Evolutionary conservation across 768 basidiomycete species (phyloP).

Genomic region (Tulasnella calospora): DNA sequence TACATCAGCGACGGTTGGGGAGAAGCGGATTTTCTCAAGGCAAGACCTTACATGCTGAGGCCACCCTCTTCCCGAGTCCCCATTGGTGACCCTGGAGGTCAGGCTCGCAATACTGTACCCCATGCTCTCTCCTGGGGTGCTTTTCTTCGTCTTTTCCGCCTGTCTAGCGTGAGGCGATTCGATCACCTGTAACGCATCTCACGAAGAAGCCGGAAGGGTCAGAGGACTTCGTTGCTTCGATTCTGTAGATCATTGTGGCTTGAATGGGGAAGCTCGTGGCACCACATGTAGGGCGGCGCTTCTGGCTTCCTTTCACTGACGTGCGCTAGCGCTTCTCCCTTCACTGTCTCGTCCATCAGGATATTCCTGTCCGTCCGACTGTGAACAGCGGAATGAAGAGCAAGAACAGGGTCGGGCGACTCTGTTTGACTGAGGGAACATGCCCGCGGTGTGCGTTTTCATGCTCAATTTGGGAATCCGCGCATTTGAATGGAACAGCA

Average conservation of each 20-base stretch:
- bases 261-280: neutral
- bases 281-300: neutral
- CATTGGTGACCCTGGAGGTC: neutral
- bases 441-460: neutral
- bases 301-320: neutral
- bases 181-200: conserved; percentile 1
- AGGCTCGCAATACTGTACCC: neutral
- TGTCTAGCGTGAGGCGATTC: neutral
- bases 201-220: conserved; percentile 1
- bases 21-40: neutral
- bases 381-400: neutral
- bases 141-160: neutral
- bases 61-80: neutral
- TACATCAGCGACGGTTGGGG: neutral
- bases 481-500: neutral
- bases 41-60: neutral
- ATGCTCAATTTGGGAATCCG: neutral
- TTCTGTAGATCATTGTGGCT: conserved; percentile 10
- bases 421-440: neutral
- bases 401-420: neutral
- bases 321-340: neutral
- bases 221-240: neutral
- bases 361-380: neutral
- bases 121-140: neutral
- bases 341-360: neutral